Evolutionary conservation across 306 rosid genomes (phyloP), one percentile per base, ranked within the genome.

Genomic region (Corylus heterophylla): DNA sequence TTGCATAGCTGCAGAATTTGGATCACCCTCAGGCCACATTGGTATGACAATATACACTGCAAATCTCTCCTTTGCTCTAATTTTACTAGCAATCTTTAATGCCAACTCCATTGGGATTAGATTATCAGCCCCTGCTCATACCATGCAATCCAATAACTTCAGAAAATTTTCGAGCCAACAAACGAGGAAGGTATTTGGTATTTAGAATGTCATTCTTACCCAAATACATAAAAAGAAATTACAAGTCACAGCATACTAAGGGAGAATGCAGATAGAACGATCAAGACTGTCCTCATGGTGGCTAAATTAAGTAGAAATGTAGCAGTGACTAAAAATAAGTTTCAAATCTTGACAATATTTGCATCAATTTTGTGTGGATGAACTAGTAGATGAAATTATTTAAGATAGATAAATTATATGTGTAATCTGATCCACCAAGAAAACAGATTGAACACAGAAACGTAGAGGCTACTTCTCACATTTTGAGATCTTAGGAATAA

Each of bases 11-110:
- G 70, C 92, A 59, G 91, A 20, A 54, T 83, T 90, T 16, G 99
- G 99, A 88, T 91, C 97, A 80, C 99, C 99, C 88, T 95, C 97
- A 42, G 97, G 99, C 99, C 99, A 95, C 98, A 95, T 79, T 20
- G 99, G 98, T 78, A 93, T 18, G 56, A 95, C 82, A 78, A 91
- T n/a, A 78, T 93, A 95, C 76, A 95, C 97, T 35, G 93, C 89
- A 86, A 95, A 93, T 87, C 98, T 91, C 88, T 95, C 99, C 13
- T 86, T 80, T 31, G 96, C 91, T 88, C 75, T 91, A 73, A 95
- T 95, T 85, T 95, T 95, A 89, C 87, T 89, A 22, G 89, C 89
- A 76, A 95, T 90, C 86, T 95, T 95, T 69, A 93, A 85, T 27
- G 98, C 99, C 90, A 95, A 83, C 80, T 95, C 98, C 96, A 93